Evolutionary conservation across 2,329 filamentous ascomycete genomes (phyloP).

Genomic region (Ophioceras dolichostomum): DNA sequence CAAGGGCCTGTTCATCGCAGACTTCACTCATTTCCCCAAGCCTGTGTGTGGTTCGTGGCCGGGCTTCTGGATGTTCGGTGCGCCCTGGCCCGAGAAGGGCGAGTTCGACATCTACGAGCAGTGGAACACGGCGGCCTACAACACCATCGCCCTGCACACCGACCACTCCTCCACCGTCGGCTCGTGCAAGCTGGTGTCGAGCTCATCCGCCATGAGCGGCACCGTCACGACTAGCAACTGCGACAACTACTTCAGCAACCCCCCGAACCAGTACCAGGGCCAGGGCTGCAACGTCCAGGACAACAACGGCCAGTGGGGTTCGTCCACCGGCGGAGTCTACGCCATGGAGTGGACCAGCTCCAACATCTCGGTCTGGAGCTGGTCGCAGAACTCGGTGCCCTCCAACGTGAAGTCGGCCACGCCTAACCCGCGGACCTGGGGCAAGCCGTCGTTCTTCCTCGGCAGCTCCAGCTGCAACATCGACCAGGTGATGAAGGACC

Average conservation of each 20-base stretch:
- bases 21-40: constrained; percentile 57
- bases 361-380: constrained; percentile 28
- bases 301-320: constrained; percentile 22
- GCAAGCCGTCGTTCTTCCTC: constrained; percentile 48
- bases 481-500: constrained; percentile 45
- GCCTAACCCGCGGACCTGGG: constrained; percentile 55
- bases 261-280: constrained; percentile 19
- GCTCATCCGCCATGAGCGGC: constrained; percentile 16
- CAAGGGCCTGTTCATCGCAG: constrained; percentile 55
- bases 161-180: constrained; percentile 16
- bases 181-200: constrained; percentile 18
- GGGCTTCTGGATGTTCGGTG: constrained; percentile 45
- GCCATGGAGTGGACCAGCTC: constrained; percentile 29
- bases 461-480: constrained; percentile 50
- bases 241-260: constrained; percentile 26
- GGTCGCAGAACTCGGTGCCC: constrained; percentile 19
- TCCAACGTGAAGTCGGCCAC: constrained; percentile 20
- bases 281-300: constrained; percentile 29
- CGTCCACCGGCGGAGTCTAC: constrained; percentile 12
- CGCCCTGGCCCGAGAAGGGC: constrained; percentile 46
- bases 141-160: constrained; percentile 49
- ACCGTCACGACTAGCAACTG: constrained; percentile 23
- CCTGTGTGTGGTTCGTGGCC: constrained; percentile 61
- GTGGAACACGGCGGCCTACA: constrained; percentile 41
- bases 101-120: constrained; percentile 60